Conservation (phyloP, 164 flowering plant species). For the Aristolochia fimbriata region DNA sequence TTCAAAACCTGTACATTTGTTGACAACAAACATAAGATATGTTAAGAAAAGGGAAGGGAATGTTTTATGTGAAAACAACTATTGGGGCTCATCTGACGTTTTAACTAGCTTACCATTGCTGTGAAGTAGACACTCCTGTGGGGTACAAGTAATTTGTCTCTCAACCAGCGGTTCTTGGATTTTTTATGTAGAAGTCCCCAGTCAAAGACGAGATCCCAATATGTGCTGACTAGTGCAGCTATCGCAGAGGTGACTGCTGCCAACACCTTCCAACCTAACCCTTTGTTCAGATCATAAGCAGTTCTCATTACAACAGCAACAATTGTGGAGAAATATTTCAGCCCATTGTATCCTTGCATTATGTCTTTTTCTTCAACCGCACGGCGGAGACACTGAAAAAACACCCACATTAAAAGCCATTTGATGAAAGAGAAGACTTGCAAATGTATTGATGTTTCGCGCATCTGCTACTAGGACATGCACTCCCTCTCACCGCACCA, state of each 20-base stretch:
- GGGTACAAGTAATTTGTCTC: constrained; percentile 53
- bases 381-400: constrained; percentile 57
- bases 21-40: not conserved
- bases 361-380: constrained; percentile 52
- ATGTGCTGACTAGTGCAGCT: constrained; percentile 42
- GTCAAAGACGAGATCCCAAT: constrained; percentile 65
- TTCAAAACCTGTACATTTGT: constrained; percentile 38
- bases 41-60: not conserved
- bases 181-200: constrained; percentile 64
- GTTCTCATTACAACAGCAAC: constrained; percentile 59
- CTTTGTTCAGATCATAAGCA: constrained; percentile 27
- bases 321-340: constrained; percentile 55
- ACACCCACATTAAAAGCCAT: not conserved
- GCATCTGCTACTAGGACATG: not conserved
- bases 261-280: constrained; percentile 32
- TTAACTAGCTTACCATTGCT: constrained; percentile 37
- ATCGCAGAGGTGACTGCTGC: constrained; percentile 44
- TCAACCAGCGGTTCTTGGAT: constrained; percentile 48
- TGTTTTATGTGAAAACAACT: not conserved
- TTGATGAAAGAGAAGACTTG: too few relatives aligned
- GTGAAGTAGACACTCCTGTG: constrained; percentile 46
- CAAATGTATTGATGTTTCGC: not conserved
- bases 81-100: not conserved
- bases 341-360: constrained; percentile 49
- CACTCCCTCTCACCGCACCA: too few relatives aligned